Evolutionary conservation across 179 eudicot species (phyloP).

Genomic region (Carnegiea gigantea): DNA sequence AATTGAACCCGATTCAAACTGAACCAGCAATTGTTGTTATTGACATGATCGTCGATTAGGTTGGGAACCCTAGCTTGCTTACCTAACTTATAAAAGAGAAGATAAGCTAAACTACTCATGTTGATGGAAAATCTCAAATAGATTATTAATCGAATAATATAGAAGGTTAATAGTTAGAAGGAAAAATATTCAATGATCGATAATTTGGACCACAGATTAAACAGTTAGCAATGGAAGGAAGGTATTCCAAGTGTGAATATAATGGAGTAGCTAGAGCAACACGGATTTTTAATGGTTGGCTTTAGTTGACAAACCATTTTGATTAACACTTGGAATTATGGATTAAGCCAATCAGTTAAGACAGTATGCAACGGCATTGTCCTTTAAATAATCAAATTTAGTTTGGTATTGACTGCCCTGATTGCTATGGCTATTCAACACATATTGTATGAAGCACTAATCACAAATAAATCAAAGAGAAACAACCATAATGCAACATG

Average conservation of each 20-base stretch:
- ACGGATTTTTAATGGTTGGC: constrained; percentile 13
- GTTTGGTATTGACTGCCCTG: constrained; percentile 11
- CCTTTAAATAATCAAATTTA: constrained; percentile 6
- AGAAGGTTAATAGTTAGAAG: not conserved
- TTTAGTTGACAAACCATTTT: constrained; percentile 25
- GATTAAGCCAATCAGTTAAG: constrained; percentile 12
- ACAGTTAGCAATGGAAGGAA: not conserved
- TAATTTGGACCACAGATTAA: constrained; percentile 19
- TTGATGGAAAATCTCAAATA: not conserved
- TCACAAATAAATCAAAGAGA: not conserved
- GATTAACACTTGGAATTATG: constrained; percentile 7
- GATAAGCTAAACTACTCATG: not conserved
- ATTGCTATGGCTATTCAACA: not conserved
- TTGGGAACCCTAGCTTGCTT: not conserved
- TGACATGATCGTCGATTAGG: not conserved
- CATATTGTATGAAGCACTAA: not conserved
- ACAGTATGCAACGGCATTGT: not conserved
- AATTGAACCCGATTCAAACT: no score
- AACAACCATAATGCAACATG: not conserved
- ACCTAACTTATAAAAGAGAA: not conserved
- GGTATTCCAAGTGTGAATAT: constrained; percentile 12
- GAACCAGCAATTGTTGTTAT: no score
- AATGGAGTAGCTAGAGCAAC: constrained; percentile 8
- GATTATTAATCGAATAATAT: not conserved
- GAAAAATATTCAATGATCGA: not conserved